Evolutionary conservation across 2,329 filamentous ascomycete species (phyloP).

Genomic region (Cordyceps cateniannulata): DNA sequence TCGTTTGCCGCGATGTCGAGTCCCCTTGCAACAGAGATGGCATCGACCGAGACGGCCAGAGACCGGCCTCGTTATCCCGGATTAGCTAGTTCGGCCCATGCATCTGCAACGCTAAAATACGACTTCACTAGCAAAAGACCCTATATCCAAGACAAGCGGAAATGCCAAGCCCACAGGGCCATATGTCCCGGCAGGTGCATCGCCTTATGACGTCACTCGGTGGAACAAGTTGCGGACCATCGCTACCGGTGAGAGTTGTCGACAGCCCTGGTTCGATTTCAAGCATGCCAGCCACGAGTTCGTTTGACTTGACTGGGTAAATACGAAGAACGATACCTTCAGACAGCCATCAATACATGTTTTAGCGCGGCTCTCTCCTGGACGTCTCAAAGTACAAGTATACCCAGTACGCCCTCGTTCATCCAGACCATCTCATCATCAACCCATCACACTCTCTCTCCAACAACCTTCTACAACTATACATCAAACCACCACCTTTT

Average conservation of each 20-base stretch:
- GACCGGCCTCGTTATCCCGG: not conserved
- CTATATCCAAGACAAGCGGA: not conserved
- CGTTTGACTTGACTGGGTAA: not conserved
- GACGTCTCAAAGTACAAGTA: not conserved
- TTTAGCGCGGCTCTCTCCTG: not conserved
- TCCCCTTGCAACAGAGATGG: too few relatives aligned
- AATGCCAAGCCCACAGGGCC: not conserved
- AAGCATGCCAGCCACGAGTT: not conserved
- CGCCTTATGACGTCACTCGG: not conserved
- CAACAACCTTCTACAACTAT: not conserved
- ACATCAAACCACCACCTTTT: not conserved
- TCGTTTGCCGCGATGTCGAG: too few relatives aligned
- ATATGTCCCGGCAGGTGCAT: not conserved
- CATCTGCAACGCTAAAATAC: not conserved
- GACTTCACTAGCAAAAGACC: slow-evolving; percentile 14
- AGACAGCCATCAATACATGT: not conserved
- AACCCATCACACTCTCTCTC: not conserved
- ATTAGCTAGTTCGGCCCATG: not conserved
- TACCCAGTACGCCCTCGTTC: not conserved
- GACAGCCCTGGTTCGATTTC: not conserved
- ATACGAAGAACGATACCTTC: not conserved
- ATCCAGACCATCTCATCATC: not conserved
- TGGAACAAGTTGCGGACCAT: slow-evolving; percentile 1
- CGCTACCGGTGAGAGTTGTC: not conserved
- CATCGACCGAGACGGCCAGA: not conserved